A percentile compares a stretch with the other conserved stretches of the same genome.
These are phyloP conservation scores for Ophiocordyceps camponoti-rufipedis DNA, from an alignment of 2,329 filamentous ascomycete genomes.

Conservation along the genomic window DNA sequence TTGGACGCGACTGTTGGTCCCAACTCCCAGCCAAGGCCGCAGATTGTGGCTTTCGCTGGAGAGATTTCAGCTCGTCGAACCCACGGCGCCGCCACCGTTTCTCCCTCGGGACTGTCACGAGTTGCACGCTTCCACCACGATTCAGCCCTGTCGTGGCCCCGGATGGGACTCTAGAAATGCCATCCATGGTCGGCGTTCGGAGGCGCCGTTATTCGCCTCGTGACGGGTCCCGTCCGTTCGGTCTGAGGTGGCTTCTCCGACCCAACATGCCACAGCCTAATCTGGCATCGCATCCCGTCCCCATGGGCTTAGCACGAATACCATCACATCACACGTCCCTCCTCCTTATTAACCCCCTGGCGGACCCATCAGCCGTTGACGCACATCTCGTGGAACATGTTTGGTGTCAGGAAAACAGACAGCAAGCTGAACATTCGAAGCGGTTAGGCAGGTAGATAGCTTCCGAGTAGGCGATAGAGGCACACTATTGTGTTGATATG, in stretches of 20 bases:
- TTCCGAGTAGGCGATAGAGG: not conserved
- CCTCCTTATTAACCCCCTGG: not conserved
- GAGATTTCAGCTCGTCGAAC: too few species aligned
- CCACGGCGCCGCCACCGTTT: too few species aligned
- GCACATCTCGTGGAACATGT: not conserved
- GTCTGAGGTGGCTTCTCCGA: not conserved
- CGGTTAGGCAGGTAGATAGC: not conserved
- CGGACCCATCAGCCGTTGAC: not conserved
- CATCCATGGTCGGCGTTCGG: not conserved
- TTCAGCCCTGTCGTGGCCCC: too few species aligned
- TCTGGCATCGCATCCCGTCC: not conserved
- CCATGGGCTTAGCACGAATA: not conserved
- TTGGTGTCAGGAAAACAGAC: not conserved
- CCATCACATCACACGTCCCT: not conserved
- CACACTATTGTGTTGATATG: not conserved
- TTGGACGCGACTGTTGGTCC: not conserved
- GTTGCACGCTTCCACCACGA: too few species aligned
- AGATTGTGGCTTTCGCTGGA: too few species aligned
- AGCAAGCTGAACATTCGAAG: not conserved
- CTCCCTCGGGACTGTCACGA: too few species aligned
- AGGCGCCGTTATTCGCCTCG: not conserved
- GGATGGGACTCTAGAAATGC: too few species aligned
- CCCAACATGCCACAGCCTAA: not conserved
- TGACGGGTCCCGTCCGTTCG: not conserved
- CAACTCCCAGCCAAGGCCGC: not conserved